phyloP scores from a whole-genome alignment of 768 basidiomycete genomes.

The Exidia glandulosa region DNA sequence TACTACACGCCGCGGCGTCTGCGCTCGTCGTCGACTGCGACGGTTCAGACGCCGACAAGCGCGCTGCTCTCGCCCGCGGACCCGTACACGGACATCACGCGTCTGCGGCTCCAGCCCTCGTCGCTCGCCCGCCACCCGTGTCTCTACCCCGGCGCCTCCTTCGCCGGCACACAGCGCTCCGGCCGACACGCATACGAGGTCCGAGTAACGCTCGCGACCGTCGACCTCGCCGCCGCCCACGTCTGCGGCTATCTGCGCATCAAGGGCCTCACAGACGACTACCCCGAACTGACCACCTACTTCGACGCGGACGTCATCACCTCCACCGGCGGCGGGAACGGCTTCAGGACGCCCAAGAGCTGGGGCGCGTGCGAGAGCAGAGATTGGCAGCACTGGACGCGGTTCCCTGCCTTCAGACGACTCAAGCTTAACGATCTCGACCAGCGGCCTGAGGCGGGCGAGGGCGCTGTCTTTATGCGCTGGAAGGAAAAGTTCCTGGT shows the following conservation, averaged over 20 bases:
- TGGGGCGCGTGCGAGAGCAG: conserved; percentile 89
- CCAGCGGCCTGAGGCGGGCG: conserved; percentile 2
- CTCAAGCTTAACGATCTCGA: conserved; percentile 26
- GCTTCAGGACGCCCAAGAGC: conserved; percentile 71
- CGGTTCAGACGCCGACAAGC: background rate
- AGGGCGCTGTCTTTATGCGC: conserved; percentile 67
- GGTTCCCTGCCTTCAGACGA: conserved; percentile 83
- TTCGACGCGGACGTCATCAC: conserved; percentile 90
- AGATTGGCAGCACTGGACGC: conserved; percentile 89
- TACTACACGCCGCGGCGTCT: background rate
- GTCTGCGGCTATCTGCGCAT: conserved; percentile 91
- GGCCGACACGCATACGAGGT: conserved; percentile 93
- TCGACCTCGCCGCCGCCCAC: conserved; percentile 46
- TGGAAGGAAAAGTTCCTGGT: conserved; percentile 96
- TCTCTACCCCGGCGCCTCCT: conserved; percentile 79
- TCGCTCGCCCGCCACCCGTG: conserved; percentile 57
- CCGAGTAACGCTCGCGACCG: conserved; percentile 66
- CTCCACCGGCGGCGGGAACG: conserved; percentile 56
- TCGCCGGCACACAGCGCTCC: conserved; percentile 87
- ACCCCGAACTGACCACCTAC: conserved; percentile 92
- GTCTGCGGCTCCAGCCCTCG: conserved; percentile 58
- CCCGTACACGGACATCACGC: conserved; percentile 67
- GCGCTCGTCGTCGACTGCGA: background rate
- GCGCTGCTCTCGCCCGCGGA: conserved; percentile 13
- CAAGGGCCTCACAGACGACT: conserved; percentile 83